Base-by-base conservation (phyloP, 169 alveolate genomes). In the Cryptosporidium muris region DNA sequence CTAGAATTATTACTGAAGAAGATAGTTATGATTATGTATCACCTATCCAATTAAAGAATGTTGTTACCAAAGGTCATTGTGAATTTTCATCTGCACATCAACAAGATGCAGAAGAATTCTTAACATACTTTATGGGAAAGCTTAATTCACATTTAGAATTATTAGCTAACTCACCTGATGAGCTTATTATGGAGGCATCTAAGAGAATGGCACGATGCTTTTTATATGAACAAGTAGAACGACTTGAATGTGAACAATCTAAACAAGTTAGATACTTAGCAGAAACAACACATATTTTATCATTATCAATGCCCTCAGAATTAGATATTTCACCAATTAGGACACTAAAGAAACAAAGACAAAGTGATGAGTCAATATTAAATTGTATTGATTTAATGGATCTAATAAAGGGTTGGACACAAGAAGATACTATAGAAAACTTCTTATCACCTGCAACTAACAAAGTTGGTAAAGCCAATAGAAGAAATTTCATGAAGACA, bases 91-190 rank as follows among this genome's bases (percentile, higher is more conserved):
- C 94, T 25, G 82, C 91, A 58, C 81, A 85, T 14, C 94, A 91
- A 65, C 94, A 91, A 74, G 94, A 91, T 80, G 90, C 94, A 11
- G 89, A 81, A 38, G 94, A 91, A 81, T 91, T 82, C 34, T 74
- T 74, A 14, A 36, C 85, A 6, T 74, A 58, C 36, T 51, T 74
- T 4, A 48, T 47, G 12, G 85, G 60, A 9, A 74, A 47, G 51
- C 62, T 74, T 8, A 14, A 52, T 43, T 66, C 16, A 16, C 52
- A 74, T 42, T 49, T 74, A 3, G 8, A 40, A 14, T 6, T 16
- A 60, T 14, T 66, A 9, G 45, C 40, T 60, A 38, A 60, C 40
- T 7, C 67, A 34, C 25, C 25, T 25, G 25, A 25, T 25, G 25
- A 25, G 25, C 25, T 25, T 25, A 25, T 25, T 25, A 47, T 34